A percentile compares a stretch with the other conserved stretches of the same genome.
These are phyloP conservation scores for Fusarium lyarnte DNA, from an alignment of 2,329 filamentous ascomycete genomes.

Conservation along the genomic window DNA sequence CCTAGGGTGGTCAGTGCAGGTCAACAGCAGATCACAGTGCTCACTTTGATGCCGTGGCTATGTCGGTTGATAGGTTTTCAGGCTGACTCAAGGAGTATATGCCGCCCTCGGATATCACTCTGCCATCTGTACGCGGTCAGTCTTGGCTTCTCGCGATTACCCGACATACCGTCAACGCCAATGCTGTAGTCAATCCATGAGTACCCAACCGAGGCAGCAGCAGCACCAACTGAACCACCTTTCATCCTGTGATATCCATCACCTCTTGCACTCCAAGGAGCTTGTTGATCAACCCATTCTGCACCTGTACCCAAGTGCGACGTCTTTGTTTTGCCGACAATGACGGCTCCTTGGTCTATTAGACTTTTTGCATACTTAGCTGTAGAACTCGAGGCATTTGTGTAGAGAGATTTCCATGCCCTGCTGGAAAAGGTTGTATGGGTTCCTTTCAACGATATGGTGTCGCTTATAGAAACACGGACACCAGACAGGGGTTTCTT, in stretches of 20 bases:
- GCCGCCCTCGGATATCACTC: conserved; percentile 39
- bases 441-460: conserved; percentile 56
- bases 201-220: conserved; percentile 51
- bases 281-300: conserved; percentile 55
- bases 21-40: not conserved
- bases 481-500: conserved; percentile 50
- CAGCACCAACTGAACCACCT: conserved; percentile 53
- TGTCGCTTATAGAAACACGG: conserved; percentile 50
- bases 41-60: conserved; percentile 28
- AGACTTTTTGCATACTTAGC: conserved; percentile 63
- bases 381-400: conserved; percentile 53
- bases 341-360: conserved; percentile 66
- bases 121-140: conserved; percentile 40
- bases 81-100: conserved; percentile 46
- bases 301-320: conserved; percentile 55
- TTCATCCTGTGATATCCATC: conserved; percentile 56
- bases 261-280: conserved; percentile 57
- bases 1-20: conserved; percentile 7
- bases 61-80: conserved; percentile 11
- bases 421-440: conserved; percentile 66
- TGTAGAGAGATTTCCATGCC: conserved; percentile 65
- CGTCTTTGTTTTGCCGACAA: conserved; percentile 64
- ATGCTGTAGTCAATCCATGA: conserved; percentile 53
- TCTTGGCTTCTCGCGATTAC: not conserved
- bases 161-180: conserved; percentile 49